Conservation (phyloP, 805 yeast genomes). For the Pichia scutulata region DNA sequence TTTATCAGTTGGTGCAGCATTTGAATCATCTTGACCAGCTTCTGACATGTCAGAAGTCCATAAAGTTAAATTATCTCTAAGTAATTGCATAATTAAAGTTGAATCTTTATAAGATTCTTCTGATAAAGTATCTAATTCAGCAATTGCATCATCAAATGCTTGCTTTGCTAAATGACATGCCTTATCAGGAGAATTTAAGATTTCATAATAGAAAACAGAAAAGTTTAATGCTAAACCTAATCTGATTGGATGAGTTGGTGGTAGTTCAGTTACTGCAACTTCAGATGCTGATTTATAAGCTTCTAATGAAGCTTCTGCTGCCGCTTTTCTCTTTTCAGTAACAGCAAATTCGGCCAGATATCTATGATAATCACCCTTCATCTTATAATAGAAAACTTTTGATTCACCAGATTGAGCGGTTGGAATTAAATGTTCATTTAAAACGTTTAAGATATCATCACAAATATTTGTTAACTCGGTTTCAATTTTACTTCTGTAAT, state of each 20-base stretch:
- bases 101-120: conserved; percentile 99
- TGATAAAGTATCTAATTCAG: conserved; percentile 93
- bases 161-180: conserved; percentile 99
- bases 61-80: conserved; percentile 95
- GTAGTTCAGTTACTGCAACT: conserved; percentile 92
- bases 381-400: conserved; percentile 95
- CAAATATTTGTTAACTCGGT: conserved; percentile 86
- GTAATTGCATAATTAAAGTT: conserved; percentile 96
- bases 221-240: conserved; percentile 96
- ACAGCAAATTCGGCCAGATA: conserved; percentile 95
- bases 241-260: conserved; percentile 98
- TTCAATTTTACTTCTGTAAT: conserved; percentile 92
- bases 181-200: conserved; percentile 95
- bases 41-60: conserved; percentile 95
- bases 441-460: conserved; percentile 84
- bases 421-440: conserved; percentile 85
- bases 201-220: conserved; percentile 97
- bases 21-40: conserved; percentile 52
- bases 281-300: conserved; percentile 95
- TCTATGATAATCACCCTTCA: conserved; percentile 99
- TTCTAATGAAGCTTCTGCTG: conserved; percentile 87
- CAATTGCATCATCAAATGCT: conserved; percentile 98
- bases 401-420: conserved; percentile 96
- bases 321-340: conserved; percentile 84
- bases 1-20: conserved; percentile 7